Base-by-base conservation (phyloP, 164 flowering plant species). In the Annona cherimola region DNA sequence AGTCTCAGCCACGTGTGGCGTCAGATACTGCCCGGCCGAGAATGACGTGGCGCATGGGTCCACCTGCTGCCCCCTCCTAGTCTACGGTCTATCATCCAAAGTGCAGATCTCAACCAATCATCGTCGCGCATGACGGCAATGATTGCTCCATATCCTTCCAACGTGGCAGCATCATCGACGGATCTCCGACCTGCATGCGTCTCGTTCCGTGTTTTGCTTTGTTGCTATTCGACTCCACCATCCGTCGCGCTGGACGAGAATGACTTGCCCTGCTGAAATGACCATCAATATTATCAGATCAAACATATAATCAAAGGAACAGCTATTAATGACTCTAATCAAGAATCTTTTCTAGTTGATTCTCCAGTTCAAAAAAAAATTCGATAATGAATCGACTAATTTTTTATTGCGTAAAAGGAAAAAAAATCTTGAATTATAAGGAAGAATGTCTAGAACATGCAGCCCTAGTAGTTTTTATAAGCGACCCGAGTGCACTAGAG, bases 121-220 rank as follows among this genome's bases (percentile, higher is more conserved):
- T 61, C 63, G 0, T 18, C 40, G 63, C 57, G 57, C 57, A 50
- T 50, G 57, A 50, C 14, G 14, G 57, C 57, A 50, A 50, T 50
- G 57, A 50, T 50, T 50, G 57, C 63, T 61, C 6, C 35, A 61
- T 61, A 61, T 61, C 63, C 63, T 61, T 61, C 63, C 63, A 20
- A n/a, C 63, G 63, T n/a, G 39, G 63, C 63, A 61, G 63, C 63
- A 61, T 61, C 63, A 20, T n/a, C 20, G 63, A 20, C 63, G 63
- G 11, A 18, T 5, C 19, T 18, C 18, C 63, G 35, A n/a, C 8
- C 20, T 61, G 63, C 63, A n/a, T n/a, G 63, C 63, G 63, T 26
- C 19, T 61, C 39, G 63, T 61, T 16, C 63, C 62, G 8, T 50
- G 57, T 16, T 16, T 50, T 50, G 57, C 57, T 50, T 50, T 50